Evolutionary conservation across 192 early-diverging fungal species (phyloP).

Genomic region (Backusella psychrophila): DNA sequence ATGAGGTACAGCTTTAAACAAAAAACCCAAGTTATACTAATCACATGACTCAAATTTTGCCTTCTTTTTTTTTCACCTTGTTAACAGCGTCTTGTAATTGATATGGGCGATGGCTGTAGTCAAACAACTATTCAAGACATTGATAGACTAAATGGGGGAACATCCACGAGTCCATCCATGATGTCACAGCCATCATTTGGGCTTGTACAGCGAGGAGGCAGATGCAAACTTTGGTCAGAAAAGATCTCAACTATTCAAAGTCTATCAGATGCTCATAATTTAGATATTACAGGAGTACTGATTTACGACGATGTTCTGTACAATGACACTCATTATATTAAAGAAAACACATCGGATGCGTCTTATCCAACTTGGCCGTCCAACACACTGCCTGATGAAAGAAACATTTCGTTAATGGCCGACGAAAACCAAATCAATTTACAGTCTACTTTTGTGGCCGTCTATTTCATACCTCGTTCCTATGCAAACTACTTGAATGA

Average conservation of each 20-base stretch:
- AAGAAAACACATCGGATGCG: background rate
- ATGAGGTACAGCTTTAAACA: slow-evolving; percentile 6
- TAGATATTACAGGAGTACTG: slow-evolving; percentile 11
- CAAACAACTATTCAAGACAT: slow-evolving; percentile 9
- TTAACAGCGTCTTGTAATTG: slow-evolving; percentile 19
- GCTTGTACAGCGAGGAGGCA: slow-evolving; percentile 18
- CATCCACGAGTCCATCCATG: slow-evolving; percentile 2
- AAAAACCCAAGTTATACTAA: background rate
- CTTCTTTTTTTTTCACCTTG: background rate
- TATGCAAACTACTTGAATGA: slow-evolving; percentile 7
- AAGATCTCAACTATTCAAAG: slow-evolving; percentile 22
- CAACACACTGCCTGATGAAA: background rate
- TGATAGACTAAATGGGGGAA: slow-evolving; percentile 8
- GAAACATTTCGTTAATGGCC: slow-evolving; percentile 19
- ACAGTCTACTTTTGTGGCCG: slow-evolving; percentile 11
- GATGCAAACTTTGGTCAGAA: slow-evolving; percentile 18
- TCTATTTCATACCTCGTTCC: slow-evolving; percentile 26
- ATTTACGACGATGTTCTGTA: slow-evolving; percentile 27
- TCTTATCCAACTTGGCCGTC: slow-evolving; percentile 8
- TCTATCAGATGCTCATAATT: background rate
- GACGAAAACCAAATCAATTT: slow-evolving; percentile 20
- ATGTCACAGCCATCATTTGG: slow-evolving; percentile 22
- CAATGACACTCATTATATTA: background rate
- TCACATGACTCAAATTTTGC: background rate
- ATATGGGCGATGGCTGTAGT: slow-evolving; percentile 29